Base-by-base conservation (phyloP, 2,329 filamentous ascomycete species). In the Pezicula rhizophila region DNA sequence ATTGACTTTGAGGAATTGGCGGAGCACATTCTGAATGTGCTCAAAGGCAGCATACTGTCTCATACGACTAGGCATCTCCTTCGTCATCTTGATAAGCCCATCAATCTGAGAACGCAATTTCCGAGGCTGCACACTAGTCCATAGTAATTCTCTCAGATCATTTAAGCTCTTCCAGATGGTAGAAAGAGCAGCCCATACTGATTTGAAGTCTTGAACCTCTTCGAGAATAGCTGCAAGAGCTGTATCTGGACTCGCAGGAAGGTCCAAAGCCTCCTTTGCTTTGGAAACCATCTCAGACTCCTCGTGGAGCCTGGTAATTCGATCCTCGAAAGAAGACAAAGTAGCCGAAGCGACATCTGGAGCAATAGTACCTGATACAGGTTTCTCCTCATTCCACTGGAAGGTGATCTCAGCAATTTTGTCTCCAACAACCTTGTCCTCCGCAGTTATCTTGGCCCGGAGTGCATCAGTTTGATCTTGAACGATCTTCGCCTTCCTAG, bases 41-140 rank as follows among this genome's bases (percentile, higher is more conserved):
- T 99, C 95, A 65, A 99, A 99, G n/a, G 95, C 95, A 59, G 95
- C 92, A 67, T 99, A 99, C 64, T 99, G 95, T 52, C 95, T 85
- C 92, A 99, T 97, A 51, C 93, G 85, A 68, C 90, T 96, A 0
- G 95, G 93, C 93, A 99, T 97, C 54, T 97, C 92, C 71, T 96
- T 97, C 33, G 91, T 97, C 79, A 95, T 95, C 74, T 96, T 96
- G 66, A 97, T 89, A 46, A 97, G 78, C 42, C 86, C 85, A 63
- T 99, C 92, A 45, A 99, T 84, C 53, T 89, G 87, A 59, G 87
- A 81, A 34, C 93, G 83, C 50, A 99, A 82, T 70, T 97, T 99
- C 55, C 93, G 82, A 8, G 95, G 92, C 64, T 97, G 90, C 1
- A 99, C 87, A 62, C 89, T 96, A 49, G 86, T 95, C 95, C 95